Percentiles rank a stretch among this genome's conserved stretches.
These are phyloP conservation scores for Phyllosticta ampelicida DNA, from an alignment of 2,329 filamentous ascomycete species.

Conservation along the genomic window DNA sequence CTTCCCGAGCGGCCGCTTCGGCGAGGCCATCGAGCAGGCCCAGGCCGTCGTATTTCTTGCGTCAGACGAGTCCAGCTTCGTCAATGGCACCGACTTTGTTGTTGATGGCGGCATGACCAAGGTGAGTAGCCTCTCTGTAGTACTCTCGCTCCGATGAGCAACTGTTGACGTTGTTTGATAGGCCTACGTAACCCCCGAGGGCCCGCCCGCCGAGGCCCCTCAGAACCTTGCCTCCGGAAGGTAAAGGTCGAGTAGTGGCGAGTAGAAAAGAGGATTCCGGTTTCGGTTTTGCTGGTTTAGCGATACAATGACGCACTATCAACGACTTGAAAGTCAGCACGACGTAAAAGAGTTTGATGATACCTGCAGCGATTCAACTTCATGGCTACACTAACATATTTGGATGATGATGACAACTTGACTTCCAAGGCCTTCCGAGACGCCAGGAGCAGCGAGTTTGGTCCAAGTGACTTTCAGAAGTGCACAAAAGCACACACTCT, in stretches of 20 bases:
- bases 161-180: constrained; percentile 26
- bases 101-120: constrained; percentile 95
- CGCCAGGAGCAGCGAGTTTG: no score
- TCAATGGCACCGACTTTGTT: constrained; percentile 85
- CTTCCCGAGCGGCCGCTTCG: constrained; percentile 79
- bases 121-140: constrained; percentile 24
- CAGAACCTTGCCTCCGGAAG: constrained; percentile 33
- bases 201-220: constrained; percentile 43
- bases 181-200: constrained; percentile 58
- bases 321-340: neutral
- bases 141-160: neutral
- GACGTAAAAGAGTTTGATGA: neutral
- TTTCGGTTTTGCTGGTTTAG: neutral
- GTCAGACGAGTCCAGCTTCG: constrained; percentile 79
- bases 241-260: neutral
- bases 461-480: no score
- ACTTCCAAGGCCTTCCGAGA: no score
- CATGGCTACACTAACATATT: no score
- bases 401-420: no score
- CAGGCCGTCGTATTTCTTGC: constrained; percentile 81
- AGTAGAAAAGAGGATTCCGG: neutral
- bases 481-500: no score
- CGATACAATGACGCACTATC: neutral
- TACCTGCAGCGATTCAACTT: no score
- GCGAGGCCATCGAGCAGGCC: constrained; percentile 88